Percentiles rank a stretch among this genome's conserved stretches.
Evolutionary conservation across 352 stramenopile genomes (phyloP).

Genomic region (Pythium dissimile): DNA sequence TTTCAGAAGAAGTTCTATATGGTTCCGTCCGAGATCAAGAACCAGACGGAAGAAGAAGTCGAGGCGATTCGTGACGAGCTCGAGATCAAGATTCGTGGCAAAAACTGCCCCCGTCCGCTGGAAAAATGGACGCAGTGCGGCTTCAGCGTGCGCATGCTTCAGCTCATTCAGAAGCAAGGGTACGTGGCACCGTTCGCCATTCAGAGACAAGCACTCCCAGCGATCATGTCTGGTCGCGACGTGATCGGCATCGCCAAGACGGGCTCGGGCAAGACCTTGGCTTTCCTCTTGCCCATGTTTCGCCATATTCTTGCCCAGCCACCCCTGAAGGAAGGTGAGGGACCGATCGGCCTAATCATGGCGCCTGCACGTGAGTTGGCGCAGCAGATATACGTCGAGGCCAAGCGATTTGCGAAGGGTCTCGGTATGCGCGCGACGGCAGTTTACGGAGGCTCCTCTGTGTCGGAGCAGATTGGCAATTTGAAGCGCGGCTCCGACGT

Average conservation of each 20-base stretch:
- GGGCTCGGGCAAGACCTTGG: constrained; percentile 90
- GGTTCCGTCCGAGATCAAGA: constrained; percentile 91
- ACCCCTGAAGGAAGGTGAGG: constrained; percentile 91
- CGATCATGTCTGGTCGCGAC: constrained; percentile 98
- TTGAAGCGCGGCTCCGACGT: constrained; percentile 98
- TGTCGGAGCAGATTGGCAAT: constrained; percentile 98
- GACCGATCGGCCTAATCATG: constrained; percentile 98
- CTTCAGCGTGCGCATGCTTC: constrained; percentile 94
- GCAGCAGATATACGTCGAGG: constrained; percentile 97
- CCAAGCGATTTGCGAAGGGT: constrained; percentile 92
- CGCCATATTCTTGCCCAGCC: constrained; percentile 94
- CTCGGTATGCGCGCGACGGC: constrained; percentile 91
- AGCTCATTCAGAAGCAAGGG: constrained; percentile 91
- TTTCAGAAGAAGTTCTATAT: constrained; percentile 99
- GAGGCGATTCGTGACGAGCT: constrained; percentile 77
- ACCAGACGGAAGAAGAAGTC: constrained; percentile 86
- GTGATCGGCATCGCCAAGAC: constrained; percentile 99
- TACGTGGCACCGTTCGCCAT: constrained; percentile 97
- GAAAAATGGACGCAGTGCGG: constrained; percentile 97
- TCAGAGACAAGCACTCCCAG: constrained; percentile 95
- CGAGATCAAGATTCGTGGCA: constrained; percentile 97
- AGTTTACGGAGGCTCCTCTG: constrained; percentile 93
- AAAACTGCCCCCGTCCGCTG: constrained; percentile 94
- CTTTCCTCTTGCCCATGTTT: constrained; percentile 93
- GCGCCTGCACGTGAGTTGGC: constrained; percentile 97